phyloP scores from a whole-genome alignment of 106 monocot genomes.

The Dendrobium nobile region DNA sequence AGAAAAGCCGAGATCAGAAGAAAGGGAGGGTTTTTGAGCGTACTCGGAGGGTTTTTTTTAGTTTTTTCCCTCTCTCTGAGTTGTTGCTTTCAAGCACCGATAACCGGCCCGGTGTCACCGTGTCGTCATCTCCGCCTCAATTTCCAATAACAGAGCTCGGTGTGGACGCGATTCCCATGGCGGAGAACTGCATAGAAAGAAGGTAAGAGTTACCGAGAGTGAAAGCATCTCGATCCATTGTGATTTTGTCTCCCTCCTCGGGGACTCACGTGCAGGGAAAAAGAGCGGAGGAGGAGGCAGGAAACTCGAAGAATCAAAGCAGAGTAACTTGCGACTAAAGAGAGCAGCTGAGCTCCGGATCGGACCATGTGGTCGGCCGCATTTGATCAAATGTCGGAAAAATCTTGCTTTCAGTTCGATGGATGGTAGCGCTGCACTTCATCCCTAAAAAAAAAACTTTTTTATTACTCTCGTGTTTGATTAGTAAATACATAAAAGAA shows the following conservation, averaged over 20 bases:
- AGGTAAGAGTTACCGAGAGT: background rate
- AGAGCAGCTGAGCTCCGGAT: background rate
- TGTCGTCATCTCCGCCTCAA: constrained; percentile 5
- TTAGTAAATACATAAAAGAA: too few relatives aligned
- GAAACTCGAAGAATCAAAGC: background rate
- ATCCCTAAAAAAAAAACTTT: too few relatives aligned
- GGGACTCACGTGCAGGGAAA: background rate
- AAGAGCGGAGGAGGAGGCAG: too few relatives aligned
- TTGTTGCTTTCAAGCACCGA: constrained; percentile 20
- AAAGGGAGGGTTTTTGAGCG: background rate
- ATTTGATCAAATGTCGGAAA: background rate
- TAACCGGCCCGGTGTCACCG: constrained; percentile 8
- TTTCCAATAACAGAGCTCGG: background rate
- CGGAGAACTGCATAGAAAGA: background rate
- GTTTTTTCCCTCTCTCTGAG: background rate
- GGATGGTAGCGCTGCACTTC: too few relatives aligned
- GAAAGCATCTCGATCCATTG: background rate
- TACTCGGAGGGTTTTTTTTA: constrained; percentile 3
- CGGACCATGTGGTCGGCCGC: background rate
- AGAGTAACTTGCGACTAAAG: background rate
- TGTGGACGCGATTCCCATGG: constrained; percentile 1
- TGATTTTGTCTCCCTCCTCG: background rate
- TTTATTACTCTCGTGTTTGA: too few relatives aligned
- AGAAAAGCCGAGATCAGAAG: background rate
- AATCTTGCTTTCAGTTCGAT: too few relatives aligned